These are phyloP conservation scores for Penicillium sp. DNA, from an alignment of 2,329 filamentous ascomycete genomes.

Conservation along the genomic window DNA sequence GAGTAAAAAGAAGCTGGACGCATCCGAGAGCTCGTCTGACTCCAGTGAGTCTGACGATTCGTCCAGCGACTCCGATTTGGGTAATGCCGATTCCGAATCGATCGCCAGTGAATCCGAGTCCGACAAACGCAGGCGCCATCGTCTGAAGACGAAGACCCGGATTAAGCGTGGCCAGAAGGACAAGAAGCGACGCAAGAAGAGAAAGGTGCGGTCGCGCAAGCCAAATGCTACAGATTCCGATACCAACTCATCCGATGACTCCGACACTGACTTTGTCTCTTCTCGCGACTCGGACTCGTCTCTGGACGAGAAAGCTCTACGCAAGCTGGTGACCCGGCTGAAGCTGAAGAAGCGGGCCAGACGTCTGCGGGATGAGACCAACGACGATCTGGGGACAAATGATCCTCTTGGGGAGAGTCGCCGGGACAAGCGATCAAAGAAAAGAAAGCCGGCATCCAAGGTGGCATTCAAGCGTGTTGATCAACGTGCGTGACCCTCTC, in stretches of 20 bases:
- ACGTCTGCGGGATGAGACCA: constrained; percentile 27
- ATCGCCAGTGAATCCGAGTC: constrained; percentile 23
- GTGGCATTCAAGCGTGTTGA: constrained; percentile 69
- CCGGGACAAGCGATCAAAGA: constrained; percentile 33
- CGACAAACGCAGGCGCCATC: constrained; percentile 33
- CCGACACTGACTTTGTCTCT: constrained; percentile 27
- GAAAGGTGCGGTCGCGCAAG: constrained; percentile 40
- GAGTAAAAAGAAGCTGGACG: constrained; percentile 20
- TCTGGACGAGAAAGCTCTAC: constrained; percentile 33
- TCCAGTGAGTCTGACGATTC: constrained; percentile 9
- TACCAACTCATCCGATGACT: constrained; percentile 16
- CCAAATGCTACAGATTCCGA: constrained; percentile 16
- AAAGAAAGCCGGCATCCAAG: constrained; percentile 52
- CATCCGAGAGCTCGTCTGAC: constrained; percentile 14
- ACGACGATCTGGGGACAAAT: constrained; percentile 30
- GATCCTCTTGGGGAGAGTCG: constrained; percentile 20
- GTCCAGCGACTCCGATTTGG: constrained; percentile 18
- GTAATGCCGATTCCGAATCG: constrained; percentile 18
- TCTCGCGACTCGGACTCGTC: constrained; percentile 30
- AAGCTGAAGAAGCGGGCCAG: constrained; percentile 37
- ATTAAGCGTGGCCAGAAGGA: constrained; percentile 32
- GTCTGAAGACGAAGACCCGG: constrained; percentile 38
- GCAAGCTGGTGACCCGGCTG: constrained; percentile 31
- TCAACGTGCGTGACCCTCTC: constrained; percentile 44
- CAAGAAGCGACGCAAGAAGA: constrained; percentile 29